Conservation (phyloP, 768 basidiomycete species). For the Auriscalpium orientale region DNA sequence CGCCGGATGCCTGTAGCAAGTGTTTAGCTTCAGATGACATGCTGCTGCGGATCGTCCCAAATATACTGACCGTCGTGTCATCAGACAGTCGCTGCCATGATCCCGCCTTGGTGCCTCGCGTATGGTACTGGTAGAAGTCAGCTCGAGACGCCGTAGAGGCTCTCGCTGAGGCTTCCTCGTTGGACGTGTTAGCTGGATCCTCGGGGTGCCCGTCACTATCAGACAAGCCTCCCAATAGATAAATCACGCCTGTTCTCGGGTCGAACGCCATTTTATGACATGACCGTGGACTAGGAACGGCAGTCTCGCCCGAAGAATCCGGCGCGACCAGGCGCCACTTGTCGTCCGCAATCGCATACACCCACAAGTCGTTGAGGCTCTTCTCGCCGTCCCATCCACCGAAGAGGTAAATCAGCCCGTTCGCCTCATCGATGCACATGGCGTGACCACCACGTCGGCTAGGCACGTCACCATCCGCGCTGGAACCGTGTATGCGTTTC, state of each 20-base stretch:
- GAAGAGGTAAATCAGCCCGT: constrained; percentile 62
- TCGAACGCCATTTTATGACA: constrained; percentile 85
- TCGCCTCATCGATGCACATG: constrained; percentile 67
- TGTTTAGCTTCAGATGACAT: too few relatives aligned
- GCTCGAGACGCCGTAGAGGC: constrained; percentile 36
- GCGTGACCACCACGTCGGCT: constrained; percentile 69
- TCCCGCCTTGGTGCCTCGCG: constrained; percentile 49
- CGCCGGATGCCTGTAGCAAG: constrained; percentile 43
- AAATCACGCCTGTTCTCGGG: constrained; percentile 59
- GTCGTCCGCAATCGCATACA: constrained; percentile 51
- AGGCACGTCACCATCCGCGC: constrained; percentile 60
- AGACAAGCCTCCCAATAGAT: constrained; percentile 61
- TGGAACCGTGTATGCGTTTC: constrained; percentile 51
- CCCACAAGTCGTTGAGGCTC: constrained; percentile 75
- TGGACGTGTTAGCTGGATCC: neutral
- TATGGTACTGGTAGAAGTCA: constrained; percentile 74
- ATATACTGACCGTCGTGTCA: constrained; percentile 52
- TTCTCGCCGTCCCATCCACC: constrained; percentile 75
- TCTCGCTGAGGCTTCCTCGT: neutral
- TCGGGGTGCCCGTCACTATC: constrained; percentile 36
- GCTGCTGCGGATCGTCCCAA: too few relatives aligned
- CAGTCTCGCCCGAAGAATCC: constrained; percentile 44
- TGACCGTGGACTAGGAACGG: constrained; percentile 63
- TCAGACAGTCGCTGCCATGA: constrained; percentile 67
- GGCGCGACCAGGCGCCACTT: constrained; percentile 56